These are phyloP conservation scores for Trypanosoma scelopori DNA, from an alignment of 208 protist species.

Conservation along the genomic window DNA sequence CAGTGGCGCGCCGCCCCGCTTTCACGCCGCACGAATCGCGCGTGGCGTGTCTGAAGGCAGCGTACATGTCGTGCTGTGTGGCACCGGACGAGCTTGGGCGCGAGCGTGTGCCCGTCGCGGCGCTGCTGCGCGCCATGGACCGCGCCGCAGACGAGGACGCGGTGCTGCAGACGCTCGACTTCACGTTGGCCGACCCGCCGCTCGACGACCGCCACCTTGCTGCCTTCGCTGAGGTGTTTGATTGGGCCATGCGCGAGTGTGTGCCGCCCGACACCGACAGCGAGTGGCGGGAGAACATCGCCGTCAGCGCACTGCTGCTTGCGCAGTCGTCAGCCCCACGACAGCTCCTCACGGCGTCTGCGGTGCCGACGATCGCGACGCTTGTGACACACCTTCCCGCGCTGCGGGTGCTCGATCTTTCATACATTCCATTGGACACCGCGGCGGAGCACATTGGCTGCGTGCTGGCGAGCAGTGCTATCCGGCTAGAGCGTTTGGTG, in stretches of 20 bases:
- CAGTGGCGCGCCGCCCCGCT: conserved; percentile 13
- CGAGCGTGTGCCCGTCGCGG: conserved; percentile 17
- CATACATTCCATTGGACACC: conserved; percentile 25
- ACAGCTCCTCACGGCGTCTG: conserved; percentile 17
- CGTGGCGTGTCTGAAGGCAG: conserved; percentile 35
- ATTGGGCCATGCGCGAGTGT: conserved; percentile 6
- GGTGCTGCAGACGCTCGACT: conserved; percentile 23
- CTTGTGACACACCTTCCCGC: conserved; percentile 6
- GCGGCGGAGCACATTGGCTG: conserved; percentile 7
- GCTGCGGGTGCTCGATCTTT: conserved; percentile 24
- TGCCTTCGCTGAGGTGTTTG: conserved; percentile 3
- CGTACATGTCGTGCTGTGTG: conserved; percentile 38
- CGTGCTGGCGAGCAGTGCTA: not conserved
- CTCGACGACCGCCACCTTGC: conserved; percentile 20
- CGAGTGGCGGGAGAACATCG: conserved; percentile 26
- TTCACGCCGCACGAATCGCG: conserved; percentile 25
- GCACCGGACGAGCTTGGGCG: conserved; percentile 18
- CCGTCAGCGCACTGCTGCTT: conserved; percentile 16
- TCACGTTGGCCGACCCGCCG: conserved; percentile 17
- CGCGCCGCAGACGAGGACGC: conserved; percentile 23
- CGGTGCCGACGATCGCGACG: conserved; percentile 13
- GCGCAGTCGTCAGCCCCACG: conserved; percentile 1
- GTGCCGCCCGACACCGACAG: conserved; percentile 11
- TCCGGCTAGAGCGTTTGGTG: conserved; percentile 11
- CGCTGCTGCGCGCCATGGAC: conserved; percentile 30